Conservation (phyloP, 1,284 basidiomycete species). For the Cryptococcus amylolentus region DNA sequence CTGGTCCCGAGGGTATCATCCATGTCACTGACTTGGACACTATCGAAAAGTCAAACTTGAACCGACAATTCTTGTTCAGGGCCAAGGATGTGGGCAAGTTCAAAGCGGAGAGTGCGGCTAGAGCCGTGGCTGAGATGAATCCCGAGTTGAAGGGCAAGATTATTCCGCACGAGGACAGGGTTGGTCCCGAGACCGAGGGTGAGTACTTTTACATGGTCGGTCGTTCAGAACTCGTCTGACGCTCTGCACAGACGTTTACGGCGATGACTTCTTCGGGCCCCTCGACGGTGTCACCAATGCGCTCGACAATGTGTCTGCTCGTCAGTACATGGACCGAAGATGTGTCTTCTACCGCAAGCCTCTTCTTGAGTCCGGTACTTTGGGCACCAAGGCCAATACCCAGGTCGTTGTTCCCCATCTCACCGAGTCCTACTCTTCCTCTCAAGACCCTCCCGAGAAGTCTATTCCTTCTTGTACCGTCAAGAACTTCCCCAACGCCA, state of each 20-base stretch:
- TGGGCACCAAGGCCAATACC: constrained; percentile 97
- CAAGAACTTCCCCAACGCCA: constrained; percentile 98
- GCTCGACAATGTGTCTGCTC: constrained; percentile 94
- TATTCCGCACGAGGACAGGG: constrained; percentile 84
- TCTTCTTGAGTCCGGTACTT: constrained; percentile 92
- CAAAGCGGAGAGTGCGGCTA: constrained; percentile 93
- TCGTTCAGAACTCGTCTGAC: not conserved
- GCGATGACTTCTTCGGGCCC: constrained; percentile 79
- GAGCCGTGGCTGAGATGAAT: constrained; percentile 95
- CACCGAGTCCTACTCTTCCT: constrained; percentile 96
- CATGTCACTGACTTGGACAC: constrained; percentile 98
- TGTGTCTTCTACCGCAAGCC: constrained; percentile 98
- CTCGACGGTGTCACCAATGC: constrained; percentile 99
- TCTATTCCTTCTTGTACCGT: constrained; percentile 97
- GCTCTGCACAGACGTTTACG: constrained; percentile 68
- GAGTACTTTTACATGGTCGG: constrained; percentile 44
- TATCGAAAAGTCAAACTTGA: constrained; percentile 98
- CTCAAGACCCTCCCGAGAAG: constrained; percentile 99
- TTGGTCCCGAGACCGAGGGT: constrained; percentile 91
- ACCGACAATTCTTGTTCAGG: constrained; percentile 97
- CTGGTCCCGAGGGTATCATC: constrained; percentile 75
- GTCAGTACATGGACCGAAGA: constrained; percentile 97
- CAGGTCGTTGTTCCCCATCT: constrained; percentile 94
- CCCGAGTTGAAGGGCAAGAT: constrained; percentile 87
- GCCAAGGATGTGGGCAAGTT: constrained; percentile 96